Base-by-base conservation (phyloP, 495 filamentous ascomycete genomes). In the Astrocystis sublimbata region DNA sequence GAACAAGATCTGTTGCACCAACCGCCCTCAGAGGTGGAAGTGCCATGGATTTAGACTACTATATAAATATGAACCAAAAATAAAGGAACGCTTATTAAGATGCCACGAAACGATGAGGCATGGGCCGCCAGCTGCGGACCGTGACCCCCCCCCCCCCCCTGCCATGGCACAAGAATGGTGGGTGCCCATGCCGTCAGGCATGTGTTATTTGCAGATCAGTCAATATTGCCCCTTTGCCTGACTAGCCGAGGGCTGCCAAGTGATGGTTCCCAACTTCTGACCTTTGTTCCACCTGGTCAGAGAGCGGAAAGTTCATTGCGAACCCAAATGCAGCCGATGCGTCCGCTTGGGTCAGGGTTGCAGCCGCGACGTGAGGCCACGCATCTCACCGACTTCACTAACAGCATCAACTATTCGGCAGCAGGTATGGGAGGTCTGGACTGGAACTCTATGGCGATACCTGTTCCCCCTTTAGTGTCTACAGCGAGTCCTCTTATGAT, bases 221-320 rank as follows among this genome's bases (percentile, higher is more conserved):
- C 41, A n/a, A n/a, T n/a, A 19, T 43, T n/a, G 5, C 9, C 41
- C 19, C 41, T 43, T 43, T 43, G 41, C 41, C 41, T n/a, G 41
- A 7, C 41, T 43, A 8, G 19, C 41, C 41, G 4, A 43, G 41
- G 41, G 10, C 41, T 43, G 7, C 41, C 19, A 8, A 6, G 41
- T 43, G n/a, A 12, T n/a, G n/a, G n/a, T n/a, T n/a, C n/a, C n/a
- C 41, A 5, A 43, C 9, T n/a, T 43, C 41, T 43, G 41, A 43
- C n/a, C 41, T 43, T 43, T 43, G 41, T 43, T n/a, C 41, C 41
- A 43, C 41, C 41, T n/a, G 41, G n/a, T n/a, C 41, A 43, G 41
- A n/a, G 41, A 43, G 41, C 41, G 41, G 41, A 43, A 43, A 43
- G 41, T 43, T 43, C 41, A n/a, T 8, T 43, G 41, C 41, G 41